Conservation (phyloP, 1,284 basidiomycete genomes). For the Porodaedalea pini region DNA sequence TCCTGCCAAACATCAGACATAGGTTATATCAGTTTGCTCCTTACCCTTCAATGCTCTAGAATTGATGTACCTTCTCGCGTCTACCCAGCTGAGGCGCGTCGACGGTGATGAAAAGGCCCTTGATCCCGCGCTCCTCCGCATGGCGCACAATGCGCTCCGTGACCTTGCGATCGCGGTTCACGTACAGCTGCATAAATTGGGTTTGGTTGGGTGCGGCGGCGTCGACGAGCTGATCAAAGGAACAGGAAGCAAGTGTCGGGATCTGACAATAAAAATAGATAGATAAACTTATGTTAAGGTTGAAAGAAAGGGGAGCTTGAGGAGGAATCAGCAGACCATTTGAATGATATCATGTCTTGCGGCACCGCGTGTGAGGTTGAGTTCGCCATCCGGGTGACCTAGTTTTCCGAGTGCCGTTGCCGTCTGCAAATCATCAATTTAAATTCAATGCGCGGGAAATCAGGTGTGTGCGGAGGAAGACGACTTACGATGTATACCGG, state of each 20-base stretch:
- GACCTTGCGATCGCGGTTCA: conserved; percentile 79
- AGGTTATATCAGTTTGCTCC: neutral
- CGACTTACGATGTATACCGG: conserved; percentile 68
- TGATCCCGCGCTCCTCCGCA: conserved; percentile 81
- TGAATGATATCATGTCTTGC: conserved; percentile 80
- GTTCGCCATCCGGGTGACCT: conserved; percentile 90
- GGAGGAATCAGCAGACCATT: conserved; percentile 55
- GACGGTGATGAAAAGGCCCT: conserved; percentile 87
- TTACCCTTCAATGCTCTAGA: neutral
- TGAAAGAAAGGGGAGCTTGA: neutral
- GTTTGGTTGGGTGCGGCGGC: conserved; percentile 69
- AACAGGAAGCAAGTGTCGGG: conserved; percentile 84
- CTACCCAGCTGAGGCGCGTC: conserved; percentile 91
- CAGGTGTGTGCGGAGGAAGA: neutral
- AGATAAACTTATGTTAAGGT: neutral
- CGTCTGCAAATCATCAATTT: conserved; percentile 23
- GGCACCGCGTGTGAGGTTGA: conserved; percentile 82
- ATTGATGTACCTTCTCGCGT: conserved; percentile 64
- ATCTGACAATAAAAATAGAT: conserved; percentile 48
- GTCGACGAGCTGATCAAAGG: conserved; percentile 88
- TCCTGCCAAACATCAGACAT: conserved; percentile 48
- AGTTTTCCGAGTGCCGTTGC: conserved; percentile 87
- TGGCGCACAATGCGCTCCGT: conserved; percentile 83
- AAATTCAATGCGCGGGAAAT: too few relatives aligned
- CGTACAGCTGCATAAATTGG: conserved; percentile 83